A percentile compares a stretch with the other conserved stretches of the same genome.
phyloP scores from a whole-genome alignment of 176 grass and related monocot species.

The Oryza brachyantha region DNA sequence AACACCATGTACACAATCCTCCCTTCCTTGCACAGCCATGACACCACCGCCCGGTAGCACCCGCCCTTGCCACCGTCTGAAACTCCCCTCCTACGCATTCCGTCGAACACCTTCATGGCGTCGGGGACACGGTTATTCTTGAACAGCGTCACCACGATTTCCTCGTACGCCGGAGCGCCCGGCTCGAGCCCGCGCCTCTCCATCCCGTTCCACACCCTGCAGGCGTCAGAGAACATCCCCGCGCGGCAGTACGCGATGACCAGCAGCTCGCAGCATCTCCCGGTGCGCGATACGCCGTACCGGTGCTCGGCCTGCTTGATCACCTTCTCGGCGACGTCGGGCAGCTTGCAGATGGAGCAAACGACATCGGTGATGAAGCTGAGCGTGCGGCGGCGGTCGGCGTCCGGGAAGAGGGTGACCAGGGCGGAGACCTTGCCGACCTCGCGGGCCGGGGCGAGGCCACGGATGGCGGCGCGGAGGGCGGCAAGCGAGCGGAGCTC shows the following conservation, averaged over 20 bases:
- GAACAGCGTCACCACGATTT: conserved; percentile 69
- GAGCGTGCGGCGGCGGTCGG: conserved; percentile 32
- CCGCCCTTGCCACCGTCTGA: conserved; percentile 17
- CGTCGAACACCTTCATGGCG: conserved; percentile 68
- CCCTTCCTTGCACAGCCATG: conserved; percentile 76
- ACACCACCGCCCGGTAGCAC: conserved; percentile 50
- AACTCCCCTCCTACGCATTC: conserved; percentile 37
- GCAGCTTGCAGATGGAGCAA: conserved; percentile 52
- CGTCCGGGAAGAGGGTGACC: conserved; percentile 45
- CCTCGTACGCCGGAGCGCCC: conserved; percentile 42
- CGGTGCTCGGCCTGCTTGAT: conserved; percentile 49
- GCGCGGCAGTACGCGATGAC: conserved; percentile 60
- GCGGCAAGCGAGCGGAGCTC: conserved; percentile 37
- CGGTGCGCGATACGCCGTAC: conserved; percentile 42
- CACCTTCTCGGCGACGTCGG: conserved; percentile 65
- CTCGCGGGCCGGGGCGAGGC: conserved; percentile 50
- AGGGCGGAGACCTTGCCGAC: conserved; percentile 57
- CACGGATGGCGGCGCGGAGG: conserved; percentile 42
- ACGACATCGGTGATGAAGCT: conserved; percentile 36
- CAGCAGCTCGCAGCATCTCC: conserved; percentile 46
- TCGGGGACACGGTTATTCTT: conserved; percentile 67
- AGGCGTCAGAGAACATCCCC: conserved; percentile 51
- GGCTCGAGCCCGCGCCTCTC: conserved; percentile 47
- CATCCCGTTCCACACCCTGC: conserved; percentile 76
- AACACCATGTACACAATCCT: conserved; percentile 59